phyloP scores from a whole-genome alignment of 2,329 filamentous ascomycete species.

The Podosphaera xanthii region DNA sequence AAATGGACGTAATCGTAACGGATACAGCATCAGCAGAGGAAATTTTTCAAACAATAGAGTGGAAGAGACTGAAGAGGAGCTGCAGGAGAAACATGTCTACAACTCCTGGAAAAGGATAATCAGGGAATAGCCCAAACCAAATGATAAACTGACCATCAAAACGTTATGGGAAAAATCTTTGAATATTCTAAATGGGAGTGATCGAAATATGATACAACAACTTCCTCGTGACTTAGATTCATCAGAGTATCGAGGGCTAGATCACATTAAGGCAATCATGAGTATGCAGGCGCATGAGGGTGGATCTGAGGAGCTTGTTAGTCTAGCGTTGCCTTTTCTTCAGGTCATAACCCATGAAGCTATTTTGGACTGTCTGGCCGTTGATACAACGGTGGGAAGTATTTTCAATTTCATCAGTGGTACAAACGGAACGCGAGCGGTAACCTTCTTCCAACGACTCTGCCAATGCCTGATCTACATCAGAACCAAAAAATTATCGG shows the following conservation, averaged over 20 bases:
- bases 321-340: conserved; percentile 10
- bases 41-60: neutral
- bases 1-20: neutral
- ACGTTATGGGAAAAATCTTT: conserved; percentile 5
- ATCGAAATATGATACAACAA: conserved; percentile 6
- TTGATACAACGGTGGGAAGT: conserved; percentile 16
- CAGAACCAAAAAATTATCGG: neutral
- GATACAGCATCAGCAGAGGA: neutral
- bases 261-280: conserved; percentile 7
- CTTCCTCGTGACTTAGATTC: conserved; percentile 6
- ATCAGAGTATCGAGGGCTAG: conserved; percentile 4
- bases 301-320: conserved; percentile 7
- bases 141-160: conserved; percentile 4
- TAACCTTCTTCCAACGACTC: conserved; percentile 15
- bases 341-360: conserved; percentile 16
- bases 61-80: conserved; percentile 5
- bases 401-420: conserved; percentile 18
- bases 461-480: conserved; percentile 3
- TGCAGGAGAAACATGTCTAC: conserved; percentile 3
- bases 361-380: conserved; percentile 16
- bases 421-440: conserved; percentile 13
- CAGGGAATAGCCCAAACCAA: conserved; percentile 2
- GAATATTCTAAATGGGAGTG: conserved; percentile 4
- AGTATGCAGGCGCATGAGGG: conserved; percentile 5
- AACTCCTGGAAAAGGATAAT: conserved; percentile 6